Conservation (phyloP, 345 rosid species). For the Conringia planisiliqua region DNA sequence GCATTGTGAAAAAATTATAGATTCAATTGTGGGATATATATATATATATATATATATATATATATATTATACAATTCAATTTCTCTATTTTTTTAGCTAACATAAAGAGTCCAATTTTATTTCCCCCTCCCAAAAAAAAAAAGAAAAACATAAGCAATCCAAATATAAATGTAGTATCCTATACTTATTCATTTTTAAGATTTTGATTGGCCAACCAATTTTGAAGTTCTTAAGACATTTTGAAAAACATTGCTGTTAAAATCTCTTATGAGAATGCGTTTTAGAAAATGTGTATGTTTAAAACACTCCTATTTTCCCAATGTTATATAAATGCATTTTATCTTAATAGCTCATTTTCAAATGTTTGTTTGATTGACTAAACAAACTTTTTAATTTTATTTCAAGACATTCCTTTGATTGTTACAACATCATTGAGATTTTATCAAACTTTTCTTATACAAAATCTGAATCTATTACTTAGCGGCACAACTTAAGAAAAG, state of each 20-base stretch:
- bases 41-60: too few relatives aligned
- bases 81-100: too few relatives aligned
- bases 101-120: too few relatives aligned
- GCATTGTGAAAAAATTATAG: too few relatives aligned
- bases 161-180: too few relatives aligned
- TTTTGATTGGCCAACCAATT: too few relatives aligned
- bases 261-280: not conserved
- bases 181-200: too few relatives aligned
- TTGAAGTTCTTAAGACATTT: not conserved
- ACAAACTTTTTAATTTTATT: not conserved
- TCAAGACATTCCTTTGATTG: not conserved
- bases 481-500: not conserved
- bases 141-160: too few relatives aligned
- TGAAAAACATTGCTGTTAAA: not conserved
- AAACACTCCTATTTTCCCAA: not conserved
- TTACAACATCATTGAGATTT: not conserved
- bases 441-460: not conserved
- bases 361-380: not conserved
- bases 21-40: too few relatives aligned
- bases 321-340: not conserved
- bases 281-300: not conserved
- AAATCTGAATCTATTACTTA: not conserved
- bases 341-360: not conserved
- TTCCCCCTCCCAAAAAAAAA: too few relatives aligned
- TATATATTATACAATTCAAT: too few relatives aligned